A percentile compares a stretch with the other conserved stretches of the same genome.
Evolutionary conservation across 345 rosid species (phyloP).

Genomic region (Angophora floribunda): DNA sequence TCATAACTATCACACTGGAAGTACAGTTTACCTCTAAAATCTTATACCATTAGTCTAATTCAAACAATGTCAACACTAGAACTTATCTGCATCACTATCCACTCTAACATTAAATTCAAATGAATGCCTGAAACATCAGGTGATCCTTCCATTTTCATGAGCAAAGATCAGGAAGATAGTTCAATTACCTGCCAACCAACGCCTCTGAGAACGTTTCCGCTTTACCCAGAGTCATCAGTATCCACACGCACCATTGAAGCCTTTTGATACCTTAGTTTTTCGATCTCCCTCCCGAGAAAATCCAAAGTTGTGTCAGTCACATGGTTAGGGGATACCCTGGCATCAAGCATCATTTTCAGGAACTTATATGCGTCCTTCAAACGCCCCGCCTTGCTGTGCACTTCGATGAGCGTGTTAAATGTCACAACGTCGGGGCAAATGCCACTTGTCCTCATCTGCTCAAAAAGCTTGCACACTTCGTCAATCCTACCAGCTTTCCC

Average conservation of each 20-base stretch:
- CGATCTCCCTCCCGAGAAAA: conserved; percentile 74
- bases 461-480: conserved; percentile 59
- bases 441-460: conserved; percentile 70
- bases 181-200: background rate
- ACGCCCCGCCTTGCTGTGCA: conserved; percentile 71
- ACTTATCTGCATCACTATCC: background rate
- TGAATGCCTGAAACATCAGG: background rate
- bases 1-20: background rate
- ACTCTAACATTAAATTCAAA: background rate
- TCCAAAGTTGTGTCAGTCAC: conserved; percentile 81
- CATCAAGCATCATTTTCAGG: conserved; percentile 69
- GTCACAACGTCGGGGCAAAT: conserved; percentile 77
- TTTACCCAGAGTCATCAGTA: background rate
- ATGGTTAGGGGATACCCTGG: conserved; percentile 68
- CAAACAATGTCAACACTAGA: background rate
- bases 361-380: conserved; percentile 71
- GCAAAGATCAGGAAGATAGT: background rate
- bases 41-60: background rate
- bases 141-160: background rate
- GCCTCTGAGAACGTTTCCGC: background rate
- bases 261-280: conserved; percentile 49
- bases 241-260: conserved; percentile 45
- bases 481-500: conserved; percentile 76
- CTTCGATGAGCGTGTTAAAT: conserved; percentile 76
- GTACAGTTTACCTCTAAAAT: background rate